Percentiles rank a stretch among this genome's conserved stretches.
Evolutionary conservation across 2,329 filamentous ascomycete genomes (phyloP).

Genomic region (Xenoacremonium recifei): DNA sequence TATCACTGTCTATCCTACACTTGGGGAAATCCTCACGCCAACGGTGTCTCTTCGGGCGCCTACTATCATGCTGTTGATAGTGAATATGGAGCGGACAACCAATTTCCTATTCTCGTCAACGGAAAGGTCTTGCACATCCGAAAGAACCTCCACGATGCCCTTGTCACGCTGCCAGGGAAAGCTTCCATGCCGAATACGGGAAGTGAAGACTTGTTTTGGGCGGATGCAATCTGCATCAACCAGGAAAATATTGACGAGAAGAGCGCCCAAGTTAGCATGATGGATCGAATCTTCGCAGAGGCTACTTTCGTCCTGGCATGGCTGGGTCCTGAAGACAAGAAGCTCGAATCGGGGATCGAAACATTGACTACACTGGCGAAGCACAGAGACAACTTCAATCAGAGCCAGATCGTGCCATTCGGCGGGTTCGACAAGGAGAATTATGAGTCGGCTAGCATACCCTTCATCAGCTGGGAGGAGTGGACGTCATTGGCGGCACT

Average conservation of each 20-base stretch:
- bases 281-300: constrained; percentile 28
- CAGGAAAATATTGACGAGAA: constrained; percentile 25
- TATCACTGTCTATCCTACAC: constrained; percentile 26
- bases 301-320: constrained; percentile 24
- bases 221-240: constrained; percentile 30
- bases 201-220: constrained; percentile 22
- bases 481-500: constrained; percentile 21
- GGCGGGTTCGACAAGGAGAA: constrained; percentile 16
- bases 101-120: constrained; percentile 14
- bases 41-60: constrained; percentile 14
- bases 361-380: constrained; percentile 9
- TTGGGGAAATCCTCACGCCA: constrained; percentile 24
- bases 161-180: constrained; percentile 10
- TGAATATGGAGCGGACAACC: constrained; percentile 11
- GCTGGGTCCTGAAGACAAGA: constrained; percentile 21
- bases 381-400: constrained; percentile 12
- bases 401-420: constrained; percentile 20
- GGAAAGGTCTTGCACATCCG: constrained; percentile 16
- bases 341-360: constrained; percentile 13
- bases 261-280: constrained; percentile 25
- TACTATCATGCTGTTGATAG: constrained; percentile 12
- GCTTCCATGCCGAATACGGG: constrained; percentile 1
- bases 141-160: constrained; percentile 20
- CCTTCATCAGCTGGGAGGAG: constrained; percentile 12
- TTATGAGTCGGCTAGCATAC: constrained; percentile 17